Percentiles rank a stretch among this genome's conserved stretches.
These are phyloP conservation scores for Nothophaeocryptopus gaeumannii DNA, from an alignment of 2,329 filamentous ascomycete genomes.

Conservation along the genomic window DNA sequence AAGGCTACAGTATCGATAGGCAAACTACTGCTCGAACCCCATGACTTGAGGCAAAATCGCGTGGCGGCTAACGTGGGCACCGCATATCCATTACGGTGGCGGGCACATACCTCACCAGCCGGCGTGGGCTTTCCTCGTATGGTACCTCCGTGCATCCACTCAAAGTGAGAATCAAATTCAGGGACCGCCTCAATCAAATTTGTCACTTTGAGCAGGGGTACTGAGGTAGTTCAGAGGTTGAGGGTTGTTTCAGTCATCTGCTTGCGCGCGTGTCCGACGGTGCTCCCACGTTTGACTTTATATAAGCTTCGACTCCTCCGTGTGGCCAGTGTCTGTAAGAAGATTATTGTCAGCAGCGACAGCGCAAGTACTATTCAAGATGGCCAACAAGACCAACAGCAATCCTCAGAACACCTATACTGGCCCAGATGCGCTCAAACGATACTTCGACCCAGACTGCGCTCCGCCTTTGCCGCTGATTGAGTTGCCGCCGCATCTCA, in stretches of 20 bases:
- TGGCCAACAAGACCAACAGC: not conserved
- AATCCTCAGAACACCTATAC: slow-evolving; percentile 52
- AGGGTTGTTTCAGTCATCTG: too few relatives aligned
- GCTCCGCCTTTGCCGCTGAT: slow-evolving; percentile 60
- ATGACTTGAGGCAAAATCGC: not conserved
- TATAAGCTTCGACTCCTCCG: too few relatives aligned
- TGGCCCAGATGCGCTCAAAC: slow-evolving; percentile 55
- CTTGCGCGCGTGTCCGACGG: too few relatives aligned
- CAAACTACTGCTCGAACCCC: too few relatives aligned
- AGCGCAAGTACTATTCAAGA: not conserved
- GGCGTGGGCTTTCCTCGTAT: not conserved
- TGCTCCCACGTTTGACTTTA: too few relatives aligned
- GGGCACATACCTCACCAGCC: not conserved
- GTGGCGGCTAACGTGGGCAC: slow-evolving; percentile 4
- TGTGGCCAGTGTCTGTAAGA: too few relatives aligned
- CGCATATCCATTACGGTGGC: slow-evolving; percentile 2
- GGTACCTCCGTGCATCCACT: too few relatives aligned
- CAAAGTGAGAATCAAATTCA: too few relatives aligned
- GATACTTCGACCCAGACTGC: slow-evolving; percentile 60
- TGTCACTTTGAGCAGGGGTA: too few relatives aligned
- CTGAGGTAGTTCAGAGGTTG: not conserved
- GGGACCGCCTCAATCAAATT: too few relatives aligned
- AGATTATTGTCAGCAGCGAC: too few relatives aligned
- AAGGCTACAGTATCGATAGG: too few relatives aligned
- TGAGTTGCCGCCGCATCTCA: slow-evolving; percentile 57